These are phyloP conservation scores for Moringa oleifera DNA, from an alignment of 345 rosid genomes.

Conservation along the genomic window DNA sequence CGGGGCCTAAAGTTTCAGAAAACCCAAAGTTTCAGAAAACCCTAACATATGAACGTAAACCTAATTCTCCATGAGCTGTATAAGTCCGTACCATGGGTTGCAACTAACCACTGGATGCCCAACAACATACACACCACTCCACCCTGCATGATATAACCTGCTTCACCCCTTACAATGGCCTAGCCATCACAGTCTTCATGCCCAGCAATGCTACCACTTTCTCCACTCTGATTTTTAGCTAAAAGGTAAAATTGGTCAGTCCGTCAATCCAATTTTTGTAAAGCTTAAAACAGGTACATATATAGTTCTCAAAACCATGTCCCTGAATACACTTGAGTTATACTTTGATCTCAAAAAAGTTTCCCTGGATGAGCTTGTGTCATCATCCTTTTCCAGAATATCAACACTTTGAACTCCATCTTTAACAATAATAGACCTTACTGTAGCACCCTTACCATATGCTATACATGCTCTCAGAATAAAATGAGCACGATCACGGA, in stretches of 20 bases:
- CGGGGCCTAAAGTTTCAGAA: too few species aligned
- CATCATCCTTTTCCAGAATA: constrained; percentile 13
- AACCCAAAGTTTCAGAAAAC: too few species aligned
- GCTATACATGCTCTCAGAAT: constrained; percentile 45
- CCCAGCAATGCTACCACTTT: too few species aligned
- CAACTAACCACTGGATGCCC: too few species aligned
- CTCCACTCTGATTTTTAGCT: neutral
- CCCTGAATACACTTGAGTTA: too few species aligned
- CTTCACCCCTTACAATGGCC: neutral
- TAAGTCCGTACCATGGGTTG: too few species aligned
- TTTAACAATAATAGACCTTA: constrained; percentile 25
- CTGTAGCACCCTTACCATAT: constrained; percentile 35
- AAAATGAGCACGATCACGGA: constrained; percentile 26
- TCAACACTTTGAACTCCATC: constrained; percentile 23
- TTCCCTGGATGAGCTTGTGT: too few species aligned
- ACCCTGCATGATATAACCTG: neutral
- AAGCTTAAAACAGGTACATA: constrained; percentile 25
- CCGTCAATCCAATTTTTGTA: constrained; percentile 26
- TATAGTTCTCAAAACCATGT: constrained; percentile 23
- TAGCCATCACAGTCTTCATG: neutral
- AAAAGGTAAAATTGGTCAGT: constrained; percentile 27
- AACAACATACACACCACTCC: too few species aligned
- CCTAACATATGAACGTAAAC: too few species aligned
- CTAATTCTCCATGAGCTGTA: too few species aligned
- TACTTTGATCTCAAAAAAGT: too few species aligned